Percentiles rank a stretch among this genome's conserved stretches.
Conservation (phyloP, 2,329 filamentous ascomycete genomes). For the Pseudopithomyces maydicus region DNA sequence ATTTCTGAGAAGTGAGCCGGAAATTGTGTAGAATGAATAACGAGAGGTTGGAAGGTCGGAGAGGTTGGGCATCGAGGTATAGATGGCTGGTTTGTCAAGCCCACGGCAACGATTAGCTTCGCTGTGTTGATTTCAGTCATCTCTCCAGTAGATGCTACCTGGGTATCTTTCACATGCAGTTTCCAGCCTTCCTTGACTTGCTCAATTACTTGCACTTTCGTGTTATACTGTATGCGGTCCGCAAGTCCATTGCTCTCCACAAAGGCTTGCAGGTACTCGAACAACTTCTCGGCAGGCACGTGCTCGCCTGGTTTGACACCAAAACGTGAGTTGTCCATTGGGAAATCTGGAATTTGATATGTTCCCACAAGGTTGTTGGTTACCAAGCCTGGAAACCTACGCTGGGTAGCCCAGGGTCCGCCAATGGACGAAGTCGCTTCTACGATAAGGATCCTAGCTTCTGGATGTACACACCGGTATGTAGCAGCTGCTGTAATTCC, state of each 20-base stretch:
- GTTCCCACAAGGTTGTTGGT: conserved; percentile 51
- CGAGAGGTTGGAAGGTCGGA: conserved; percentile 55
- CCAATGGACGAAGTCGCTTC: conserved; percentile 48
- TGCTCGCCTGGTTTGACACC: conserved; percentile 58
- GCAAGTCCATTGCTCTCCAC: conserved; percentile 54
- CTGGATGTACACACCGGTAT: conserved; percentile 40
- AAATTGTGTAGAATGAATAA: conserved; percentile 66
- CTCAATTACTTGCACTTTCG: conserved; percentile 56
- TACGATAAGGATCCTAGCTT: conserved; percentile 47
- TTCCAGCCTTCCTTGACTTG: conserved; percentile 36
- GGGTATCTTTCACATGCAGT: conserved; percentile 19
- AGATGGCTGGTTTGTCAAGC: conserved; percentile 63
- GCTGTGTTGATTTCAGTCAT: conserved; percentile 33
- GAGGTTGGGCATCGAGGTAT: conserved; percentile 58
- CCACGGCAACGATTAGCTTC: conserved; percentile 67
- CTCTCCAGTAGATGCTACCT: background rate
- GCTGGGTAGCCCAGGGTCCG: conserved; percentile 48
- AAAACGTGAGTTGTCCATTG: conserved; percentile 34
- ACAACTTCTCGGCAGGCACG: conserved; percentile 62
- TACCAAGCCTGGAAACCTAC: conserved; percentile 50
- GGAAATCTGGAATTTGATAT: conserved; percentile 48
- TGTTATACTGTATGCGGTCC: conserved; percentile 56
- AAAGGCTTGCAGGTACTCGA: conserved; percentile 57
- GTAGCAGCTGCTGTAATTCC: conserved; percentile 54
- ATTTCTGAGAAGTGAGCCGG: conserved; percentile 43